Evolutionary conservation across 345 rosid species (phyloP).

Genomic region (Iberis pinnata): DNA sequence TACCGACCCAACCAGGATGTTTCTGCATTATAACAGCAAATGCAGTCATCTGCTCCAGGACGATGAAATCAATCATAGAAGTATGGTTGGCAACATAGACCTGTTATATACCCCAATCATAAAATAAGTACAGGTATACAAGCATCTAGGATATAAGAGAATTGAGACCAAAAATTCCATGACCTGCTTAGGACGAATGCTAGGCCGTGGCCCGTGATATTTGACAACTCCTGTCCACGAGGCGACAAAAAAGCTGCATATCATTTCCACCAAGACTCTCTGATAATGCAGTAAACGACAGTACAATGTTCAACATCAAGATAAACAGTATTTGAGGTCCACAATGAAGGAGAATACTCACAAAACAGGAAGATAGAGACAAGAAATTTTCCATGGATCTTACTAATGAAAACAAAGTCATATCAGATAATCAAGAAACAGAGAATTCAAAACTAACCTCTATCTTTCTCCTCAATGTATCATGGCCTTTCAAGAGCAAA

Average conservation of each 20-base stretch:
- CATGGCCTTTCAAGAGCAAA: conserved; percentile 69
- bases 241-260: conserved; percentile 97
- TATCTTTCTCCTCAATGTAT: conserved; percentile 63
- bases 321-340: neutral
- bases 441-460: conserved; percentile 63
- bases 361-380: neutral
- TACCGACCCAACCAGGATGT: conserved; percentile 99
- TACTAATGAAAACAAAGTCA: neutral
- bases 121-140: conserved; percentile 9
- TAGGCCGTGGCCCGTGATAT: conserved; percentile 96
- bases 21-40: conserved; percentile 99
- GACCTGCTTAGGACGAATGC: conserved; percentile 95
- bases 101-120: conserved; percentile 39
- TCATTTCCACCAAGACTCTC: conserved; percentile 94
- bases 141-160: conserved; percentile 1
- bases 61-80: conserved; percentile 95
- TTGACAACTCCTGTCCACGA: conserved; percentile 98
- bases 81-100: conserved; percentile 98
- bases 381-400: neutral
- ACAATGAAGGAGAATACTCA: neutral
- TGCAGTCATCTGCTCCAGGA: conserved; percentile 96
- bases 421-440: conserved; percentile 2
- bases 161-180: neutral
- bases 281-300: conserved; percentile 29
- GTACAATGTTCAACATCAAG: neutral